A percentile compares a stretch with the other conserved stretches of the same genome.
Evolutionary conservation across 306 rosid genomes (phyloP).

Genomic region (Rosa rugosa): DNA sequence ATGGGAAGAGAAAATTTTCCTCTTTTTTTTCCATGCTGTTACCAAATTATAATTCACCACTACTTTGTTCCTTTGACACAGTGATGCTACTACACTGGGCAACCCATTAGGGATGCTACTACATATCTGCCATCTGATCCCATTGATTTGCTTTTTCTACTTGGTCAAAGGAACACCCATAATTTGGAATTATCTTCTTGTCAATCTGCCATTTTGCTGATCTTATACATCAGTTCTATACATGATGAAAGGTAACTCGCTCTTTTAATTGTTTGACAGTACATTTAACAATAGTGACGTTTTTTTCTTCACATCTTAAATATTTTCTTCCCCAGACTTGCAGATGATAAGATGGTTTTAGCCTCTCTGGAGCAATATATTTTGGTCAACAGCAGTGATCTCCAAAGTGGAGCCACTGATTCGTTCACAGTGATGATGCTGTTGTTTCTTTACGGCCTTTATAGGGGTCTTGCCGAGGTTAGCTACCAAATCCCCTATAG

Average conservation of each 20-base stretch:
- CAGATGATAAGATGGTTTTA: slow-evolving; percentile 83
- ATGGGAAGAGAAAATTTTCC: slow-evolving; percentile 6
- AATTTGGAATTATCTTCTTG: slow-evolving; percentile 60
- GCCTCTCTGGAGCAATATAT: slow-evolving; percentile 83
- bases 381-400: slow-evolving; percentile 53
- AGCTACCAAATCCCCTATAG: slow-evolving; percentile 59
- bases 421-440: slow-evolving; percentile 48
- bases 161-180: slow-evolving; percentile 65
- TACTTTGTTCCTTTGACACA: slow-evolving; percentile 33
- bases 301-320: slow-evolving; percentile 29
- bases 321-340: slow-evolving; percentile 57
- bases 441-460: slow-evolving; percentile 69
- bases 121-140: slow-evolving; percentile 76
- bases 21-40: neutral
- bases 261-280: neutral
- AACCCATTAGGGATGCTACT: slow-evolving; percentile 63
- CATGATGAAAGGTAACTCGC: slow-evolving; percentile 74
- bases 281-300: slow-evolving; percentile 6
- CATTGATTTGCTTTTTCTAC: slow-evolving; percentile 70
- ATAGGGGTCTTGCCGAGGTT: slow-evolving; percentile 62
- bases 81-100: slow-evolving; percentile 88
- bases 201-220: slow-evolving; percentile 74
- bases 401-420: slow-evolving; percentile 39
- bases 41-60: slow-evolving; percentile 1
- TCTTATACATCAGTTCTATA: slow-evolving; percentile 67